These are phyloP conservation scores for Glomus cerebriforme DNA, from an alignment of 192 early-diverging fungal species.

Conservation along the genomic window DNA sequence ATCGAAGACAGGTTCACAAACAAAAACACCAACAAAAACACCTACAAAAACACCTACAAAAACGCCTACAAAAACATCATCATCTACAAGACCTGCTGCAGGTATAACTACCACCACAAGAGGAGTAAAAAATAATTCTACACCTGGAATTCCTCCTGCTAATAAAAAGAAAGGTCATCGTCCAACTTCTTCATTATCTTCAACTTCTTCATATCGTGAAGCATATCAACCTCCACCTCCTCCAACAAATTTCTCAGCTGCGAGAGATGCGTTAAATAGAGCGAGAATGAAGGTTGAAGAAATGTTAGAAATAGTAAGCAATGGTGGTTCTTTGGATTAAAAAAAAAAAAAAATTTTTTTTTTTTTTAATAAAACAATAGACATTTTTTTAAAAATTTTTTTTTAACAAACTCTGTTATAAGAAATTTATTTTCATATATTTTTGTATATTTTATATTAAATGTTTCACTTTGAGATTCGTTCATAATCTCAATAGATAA, in stretches of 20 bases:
- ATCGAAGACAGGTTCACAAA: no score
- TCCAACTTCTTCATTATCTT: not conserved
- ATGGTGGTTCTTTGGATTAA: constrained; percentile 16
- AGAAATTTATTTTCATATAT: no score
- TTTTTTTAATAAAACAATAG: not conserved
- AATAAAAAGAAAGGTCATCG: not conserved
- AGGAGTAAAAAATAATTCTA: not conserved
- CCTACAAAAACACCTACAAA: not conserved
- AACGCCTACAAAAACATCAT: not conserved
- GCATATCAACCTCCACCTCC: not conserved
- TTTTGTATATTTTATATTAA: no score
- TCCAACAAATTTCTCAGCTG: constrained; percentile 19
- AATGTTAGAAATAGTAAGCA: constrained; percentile 30
- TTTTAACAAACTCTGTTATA: no score
- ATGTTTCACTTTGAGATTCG: no score
- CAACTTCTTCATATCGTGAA: not conserved
- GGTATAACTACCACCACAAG: not conserved
- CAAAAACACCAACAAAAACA: not conserved
- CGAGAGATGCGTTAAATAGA: constrained; percentile 26
- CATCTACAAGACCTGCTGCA: no score
- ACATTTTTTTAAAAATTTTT: not conserved
- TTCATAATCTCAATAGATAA: not conserved
- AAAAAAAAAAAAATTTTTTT: not conserved
- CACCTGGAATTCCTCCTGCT: constrained; percentile 7
- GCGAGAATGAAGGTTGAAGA: constrained; percentile 30